Evolutionary conservation across 2,329 filamentous ascomycete species (phyloP), one percentile per base, ranked within the genome.

Genomic region (Neofusicoccum ribis): DNA sequence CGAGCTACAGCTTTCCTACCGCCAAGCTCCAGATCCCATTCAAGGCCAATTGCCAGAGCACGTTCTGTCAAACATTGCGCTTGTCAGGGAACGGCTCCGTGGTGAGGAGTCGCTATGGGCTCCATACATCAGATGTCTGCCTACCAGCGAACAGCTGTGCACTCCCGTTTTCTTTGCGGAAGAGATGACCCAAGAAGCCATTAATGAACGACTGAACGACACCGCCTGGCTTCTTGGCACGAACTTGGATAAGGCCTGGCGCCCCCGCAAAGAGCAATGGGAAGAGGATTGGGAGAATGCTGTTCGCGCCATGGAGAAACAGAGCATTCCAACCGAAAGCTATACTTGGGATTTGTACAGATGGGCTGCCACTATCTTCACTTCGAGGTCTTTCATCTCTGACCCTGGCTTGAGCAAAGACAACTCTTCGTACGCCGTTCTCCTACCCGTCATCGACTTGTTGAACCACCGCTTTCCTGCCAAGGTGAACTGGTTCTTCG

Each of bases 301-400:
- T 1, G 61, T 77, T 5, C 51, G 11, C 56, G 17, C 9, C 14
- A 15, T 63, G 37, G 20, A 65, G 23, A 47, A 49, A 17, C 3
- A 50, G 12, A 47, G 34, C n/a, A 2, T 65, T 27, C 5, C 41
- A 39, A 14, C 44, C 7, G 39, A 47, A 12, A 23, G 44, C 4
- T 65, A 63, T 20, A 49, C 56, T n/a, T 65, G 82, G 79, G 73
- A 81, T 46, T 76, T 80, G 14, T 83, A 80, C 67, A 71, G 77
- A 46, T 84, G 83, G 81, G 81, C 83, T n/a, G 78, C 81, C 15
- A 83, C 81, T 5, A 80, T 85, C 23, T 82, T 81, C 69, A 81
- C 81, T 3, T 84, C 83, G 3, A 80, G 83, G 37, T 80, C 81
- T 15, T 85, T 85, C 69, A 80, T 81, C 15, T 84, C 82, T 23